Percentiles rank a stretch among this genome's conserved stretches.
Conservation (phyloP, 2,329 filamentous ascomycete genomes). For the Fusarium torreyae region DNA sequence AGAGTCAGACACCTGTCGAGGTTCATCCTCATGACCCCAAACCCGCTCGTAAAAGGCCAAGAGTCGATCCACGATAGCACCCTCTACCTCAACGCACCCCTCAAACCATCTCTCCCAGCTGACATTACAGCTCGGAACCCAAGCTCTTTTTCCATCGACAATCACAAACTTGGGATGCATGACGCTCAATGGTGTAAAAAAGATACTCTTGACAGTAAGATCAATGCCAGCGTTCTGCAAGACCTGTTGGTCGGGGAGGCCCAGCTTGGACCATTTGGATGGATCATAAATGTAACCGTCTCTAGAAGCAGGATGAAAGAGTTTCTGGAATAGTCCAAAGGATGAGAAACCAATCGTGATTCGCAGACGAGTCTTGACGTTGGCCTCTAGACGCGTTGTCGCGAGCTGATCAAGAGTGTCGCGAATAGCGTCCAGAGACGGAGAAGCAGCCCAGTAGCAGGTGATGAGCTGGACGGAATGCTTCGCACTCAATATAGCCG, state of each 20-base stretch:
- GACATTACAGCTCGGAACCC: slow-evolving; percentile 85
- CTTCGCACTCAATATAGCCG: slow-evolving; percentile 72
- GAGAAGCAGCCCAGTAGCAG: slow-evolving; percentile 84
- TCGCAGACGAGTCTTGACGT: slow-evolving; percentile 59
- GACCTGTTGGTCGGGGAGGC: slow-evolving; percentile 70
- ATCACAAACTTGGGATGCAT: slow-evolving; percentile 90
- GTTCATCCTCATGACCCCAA: slow-evolving; percentile 66
- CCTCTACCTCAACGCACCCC: slow-evolving; percentile 77
- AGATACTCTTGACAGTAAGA: slow-evolving; percentile 81
- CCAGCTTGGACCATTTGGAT: slow-evolving; percentile 73
- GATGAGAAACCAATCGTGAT: slow-evolving; percentile 85
- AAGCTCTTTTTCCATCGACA: slow-evolving; percentile 76
- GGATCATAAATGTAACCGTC: slow-evolving; percentile 74
- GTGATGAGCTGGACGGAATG: slow-evolving; percentile 82
- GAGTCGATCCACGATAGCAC: slow-evolving; percentile 73
- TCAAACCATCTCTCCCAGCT: slow-evolving; percentile 93
- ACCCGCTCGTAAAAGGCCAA: slow-evolving; percentile 76
- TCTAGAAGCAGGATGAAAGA: slow-evolving; percentile 77
- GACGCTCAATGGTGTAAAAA: slow-evolving; percentile 85
- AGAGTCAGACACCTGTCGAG: background rate
- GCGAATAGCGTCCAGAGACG: slow-evolving; percentile 70
- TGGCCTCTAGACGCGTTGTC: slow-evolving; percentile 48
- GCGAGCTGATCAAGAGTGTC: slow-evolving; percentile 74
- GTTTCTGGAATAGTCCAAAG: slow-evolving; percentile 78
- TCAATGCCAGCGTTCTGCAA: slow-evolving; percentile 74